These are phyloP conservation scores for Aspergillus bertholletiae DNA, from an alignment of 495 filamentous ascomycete species.

Conservation along the genomic window DNA sequence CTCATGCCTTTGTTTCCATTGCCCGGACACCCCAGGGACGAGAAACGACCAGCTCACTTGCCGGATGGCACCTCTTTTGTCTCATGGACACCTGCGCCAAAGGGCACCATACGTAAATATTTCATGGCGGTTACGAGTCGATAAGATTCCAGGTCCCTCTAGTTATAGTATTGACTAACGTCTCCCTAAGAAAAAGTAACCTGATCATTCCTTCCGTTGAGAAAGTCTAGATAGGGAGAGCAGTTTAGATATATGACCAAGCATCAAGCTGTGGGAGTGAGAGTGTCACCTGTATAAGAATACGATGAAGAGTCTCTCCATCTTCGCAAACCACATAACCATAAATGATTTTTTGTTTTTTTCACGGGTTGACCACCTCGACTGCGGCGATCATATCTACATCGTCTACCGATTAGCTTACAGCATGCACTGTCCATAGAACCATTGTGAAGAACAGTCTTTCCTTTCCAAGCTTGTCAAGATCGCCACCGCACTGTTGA, in stretches of 20 bases:
- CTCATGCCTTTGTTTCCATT: too few relatives aligned
- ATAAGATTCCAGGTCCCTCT: slow-evolving; percentile 2
- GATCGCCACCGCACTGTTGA: background rate
- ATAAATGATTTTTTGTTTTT: too few relatives aligned
- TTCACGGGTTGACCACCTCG: slow-evolving; percentile 4
- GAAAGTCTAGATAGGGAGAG: background rate
- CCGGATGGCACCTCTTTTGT: background rate
- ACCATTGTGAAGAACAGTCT: slow-evolving; percentile 5
- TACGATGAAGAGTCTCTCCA: slow-evolving; percentile 3
- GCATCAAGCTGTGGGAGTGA: background rate
- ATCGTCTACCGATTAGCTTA: background rate
- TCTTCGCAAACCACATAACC: background rate
- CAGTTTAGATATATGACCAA: background rate
- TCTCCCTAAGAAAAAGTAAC: background rate
- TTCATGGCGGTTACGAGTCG: background rate
- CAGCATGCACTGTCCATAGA: too few relatives aligned
- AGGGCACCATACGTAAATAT: background rate
- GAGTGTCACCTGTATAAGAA: slow-evolving; percentile 2
- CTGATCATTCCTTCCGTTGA: too few relatives aligned
- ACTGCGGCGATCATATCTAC: slow-evolving; percentile 8
- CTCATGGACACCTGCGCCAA: background rate
- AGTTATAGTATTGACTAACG: background rate
- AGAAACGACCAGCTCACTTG: slow-evolving; percentile 1
- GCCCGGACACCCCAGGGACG: too few relatives aligned
- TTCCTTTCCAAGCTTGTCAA: slow-evolving; percentile 12